Conservation (phyloP, 176 grass and related monocot genomes). For the Coix lacrymajobi region DNA sequence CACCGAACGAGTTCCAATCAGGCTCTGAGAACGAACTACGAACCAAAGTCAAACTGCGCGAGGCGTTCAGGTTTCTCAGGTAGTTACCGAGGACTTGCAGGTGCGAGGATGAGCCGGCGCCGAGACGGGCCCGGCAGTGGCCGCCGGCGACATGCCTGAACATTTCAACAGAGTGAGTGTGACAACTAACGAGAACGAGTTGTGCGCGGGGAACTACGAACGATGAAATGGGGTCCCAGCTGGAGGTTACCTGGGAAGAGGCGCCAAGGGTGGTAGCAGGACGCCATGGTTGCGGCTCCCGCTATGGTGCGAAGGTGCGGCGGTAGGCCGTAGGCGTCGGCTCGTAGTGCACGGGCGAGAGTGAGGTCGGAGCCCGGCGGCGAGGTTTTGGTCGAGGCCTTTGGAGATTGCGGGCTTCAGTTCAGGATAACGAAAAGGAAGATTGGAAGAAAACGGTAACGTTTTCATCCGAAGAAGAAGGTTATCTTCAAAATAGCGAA, state of each 20-base stretch:
- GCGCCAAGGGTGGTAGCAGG: conserved; percentile 44
- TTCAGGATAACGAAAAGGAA: conserved; percentile 18
- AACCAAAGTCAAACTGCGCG: background rate
- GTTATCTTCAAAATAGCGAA: no score
- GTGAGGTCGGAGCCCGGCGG: background rate
- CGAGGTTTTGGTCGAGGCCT: background rate
- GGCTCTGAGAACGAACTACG: background rate
- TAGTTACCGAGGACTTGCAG: conserved; percentile 20
- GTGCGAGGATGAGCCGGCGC: background rate
- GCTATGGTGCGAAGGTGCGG: background rate
- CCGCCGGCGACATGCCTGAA: conserved; percentile 20
- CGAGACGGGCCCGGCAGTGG: background rate
- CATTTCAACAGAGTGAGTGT: background rate
- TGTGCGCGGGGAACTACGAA: background rate
- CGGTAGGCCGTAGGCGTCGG: background rate
- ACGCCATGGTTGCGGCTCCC: conserved; percentile 39
- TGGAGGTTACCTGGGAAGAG: conserved; percentile 46
- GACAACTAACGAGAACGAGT: background rate
- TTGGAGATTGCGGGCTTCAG: background rate
- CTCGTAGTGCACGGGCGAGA: background rate
- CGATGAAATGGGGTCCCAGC: background rate
- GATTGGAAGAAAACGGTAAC: background rate
- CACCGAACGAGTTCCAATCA: background rate
- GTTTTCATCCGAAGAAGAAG: background rate
- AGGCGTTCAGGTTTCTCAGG: background rate